Evolutionary conservation across 1,284 basidiomycete species (phyloP).

Genomic region (Cryptococcus sp.): DNA sequence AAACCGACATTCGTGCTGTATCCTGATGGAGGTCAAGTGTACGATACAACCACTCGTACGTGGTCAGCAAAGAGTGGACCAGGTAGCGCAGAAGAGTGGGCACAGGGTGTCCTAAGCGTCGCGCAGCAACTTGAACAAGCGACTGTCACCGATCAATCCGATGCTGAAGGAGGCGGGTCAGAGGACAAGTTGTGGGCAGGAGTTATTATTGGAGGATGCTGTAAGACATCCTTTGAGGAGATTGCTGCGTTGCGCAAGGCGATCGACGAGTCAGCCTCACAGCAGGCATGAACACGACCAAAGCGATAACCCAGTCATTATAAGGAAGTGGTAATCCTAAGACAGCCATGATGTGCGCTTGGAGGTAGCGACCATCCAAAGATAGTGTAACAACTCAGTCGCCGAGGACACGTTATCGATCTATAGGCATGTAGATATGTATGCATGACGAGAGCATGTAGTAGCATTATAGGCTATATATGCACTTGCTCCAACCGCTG

Average conservation of each 20-base stretch:
- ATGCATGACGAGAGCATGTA: not conserved
- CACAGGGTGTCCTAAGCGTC: slow-evolving; percentile 49
- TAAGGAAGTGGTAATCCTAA: too few relatives aligned
- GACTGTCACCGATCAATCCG: not conserved
- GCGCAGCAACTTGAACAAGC: slow-evolving; percentile 32
- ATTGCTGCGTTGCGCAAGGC: slow-evolving; percentile 50
- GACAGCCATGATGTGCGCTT: too few relatives aligned
- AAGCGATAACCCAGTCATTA: too few relatives aligned
- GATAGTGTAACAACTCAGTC: too few relatives aligned
- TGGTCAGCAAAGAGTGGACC: slow-evolving; percentile 52
- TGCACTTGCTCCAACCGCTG: slow-evolving; percentile 5
- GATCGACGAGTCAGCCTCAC: slow-evolving; percentile 6
- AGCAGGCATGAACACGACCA: not conserved
- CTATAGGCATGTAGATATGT: too few relatives aligned
- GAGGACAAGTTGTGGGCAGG: slow-evolving; percentile 57
- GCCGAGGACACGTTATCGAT: too few relatives aligned
- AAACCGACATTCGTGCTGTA: slow-evolving; percentile 66
- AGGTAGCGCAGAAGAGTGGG: slow-evolving; percentile 54
- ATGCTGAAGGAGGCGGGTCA: slow-evolving; percentile 13
- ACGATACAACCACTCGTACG: slow-evolving; percentile 57
- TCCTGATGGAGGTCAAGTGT: slow-evolving; percentile 68
- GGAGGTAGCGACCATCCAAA: too few relatives aligned
- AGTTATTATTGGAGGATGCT: slow-evolving; percentile 71
- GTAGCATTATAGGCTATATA: slow-evolving; percentile 1
- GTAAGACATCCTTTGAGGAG: slow-evolving; percentile 63